A percentile compares a stretch with the other conserved stretches of the same genome.
Evolutionary conservation across 345 rosid species (phyloP).

Genomic region (Eucalyptus guilfoylei): DNA sequence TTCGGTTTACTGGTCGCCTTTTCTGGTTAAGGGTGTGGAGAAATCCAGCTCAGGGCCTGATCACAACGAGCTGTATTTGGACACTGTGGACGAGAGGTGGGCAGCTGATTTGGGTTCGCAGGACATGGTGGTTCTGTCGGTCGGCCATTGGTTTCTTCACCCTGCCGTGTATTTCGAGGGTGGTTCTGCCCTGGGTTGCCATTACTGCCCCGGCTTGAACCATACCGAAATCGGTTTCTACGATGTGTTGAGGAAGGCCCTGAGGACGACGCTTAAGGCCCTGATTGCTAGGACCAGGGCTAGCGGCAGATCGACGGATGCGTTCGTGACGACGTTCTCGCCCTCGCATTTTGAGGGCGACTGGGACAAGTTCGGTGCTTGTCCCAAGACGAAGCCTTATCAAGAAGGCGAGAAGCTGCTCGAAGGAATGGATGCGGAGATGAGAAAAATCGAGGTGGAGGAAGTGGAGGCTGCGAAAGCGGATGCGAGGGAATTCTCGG

Average conservation of each 20-base stretch:
- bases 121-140: constrained; percentile 52
- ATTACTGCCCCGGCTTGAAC: constrained; percentile 62
- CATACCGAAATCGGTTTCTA: constrained; percentile 72
- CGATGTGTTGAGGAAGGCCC: constrained; percentile 60
- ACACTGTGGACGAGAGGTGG: constrained; percentile 74
- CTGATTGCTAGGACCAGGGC: constrained; percentile 19
- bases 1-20: constrained; percentile 94
- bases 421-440: constrained; percentile 73
- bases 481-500: not conserved
- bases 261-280: constrained; percentile 50
- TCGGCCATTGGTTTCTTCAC: constrained; percentile 94
- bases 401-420: constrained; percentile 43
- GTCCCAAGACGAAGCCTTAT: constrained; percentile 70
- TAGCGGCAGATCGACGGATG: constrained; percentile 5
- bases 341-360: constrained; percentile 96
- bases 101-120: constrained; percentile 41
- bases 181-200: constrained; percentile 66
- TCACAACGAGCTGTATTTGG: constrained; percentile 59
- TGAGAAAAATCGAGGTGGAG: constrained; percentile 53
- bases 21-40: constrained; percentile 75
- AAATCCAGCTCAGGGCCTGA: constrained; percentile 49
- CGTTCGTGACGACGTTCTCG: constrained; percentile 62
- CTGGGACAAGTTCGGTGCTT: constrained; percentile 90
- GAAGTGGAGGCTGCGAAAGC: constrained; percentile 42
- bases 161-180: constrained; percentile 78